Evolutionary conservation across 2,329 filamentous ascomycete species (phyloP), one percentile per base, ranked within the genome.

Genomic region (Epichloe elymi): DNA sequence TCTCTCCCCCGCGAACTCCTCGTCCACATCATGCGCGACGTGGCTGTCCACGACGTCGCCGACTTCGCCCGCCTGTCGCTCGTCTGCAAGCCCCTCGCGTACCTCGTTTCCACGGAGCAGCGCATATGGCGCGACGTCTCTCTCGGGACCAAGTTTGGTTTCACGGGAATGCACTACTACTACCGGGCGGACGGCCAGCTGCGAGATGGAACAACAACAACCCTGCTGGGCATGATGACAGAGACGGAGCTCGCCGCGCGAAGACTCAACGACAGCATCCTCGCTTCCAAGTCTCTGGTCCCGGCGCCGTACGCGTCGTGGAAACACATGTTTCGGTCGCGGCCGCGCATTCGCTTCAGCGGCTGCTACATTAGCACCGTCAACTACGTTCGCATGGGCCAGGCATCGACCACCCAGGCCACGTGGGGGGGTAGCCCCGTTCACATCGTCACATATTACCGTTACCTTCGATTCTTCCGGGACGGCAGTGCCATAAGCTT

Each of bases 381-480:
- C 53, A 97, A 97, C 70, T 98, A 98, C 69, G 82, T 88, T 47
- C 86, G 93, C 23, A 73, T 88, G 0, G 93, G 93, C 35, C 85
- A 85, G 53, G 76, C 83, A 11, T 83, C 81, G 3, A 76, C 79
- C 19, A 84, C 82, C 56, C 82, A 82, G 50, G 70, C 85, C 17
- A 84, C 86, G 1, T 95, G 90, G 88, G 72, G 87, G 72, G 73
- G 60, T 2, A 51, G 51, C 36, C 90, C 90, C 8, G 85, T 97
- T 37, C 89, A 95, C 64, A 94, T 97, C 53, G 89, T 98, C 46
- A 98, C 93, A 0, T 98, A 97, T 70, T 98, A 95, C 70, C 88
- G 93, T 52, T 98, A 97, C 68, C 78, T 98, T 3, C 86, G 93
- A 49, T 93, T 98, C 71, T 93, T 93, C 70, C 86, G 89, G 23